Evolutionary conservation across 1,284 basidiomycete genomes (phyloP).

Genomic region (Bondarzewia mesenterica): DNA sequence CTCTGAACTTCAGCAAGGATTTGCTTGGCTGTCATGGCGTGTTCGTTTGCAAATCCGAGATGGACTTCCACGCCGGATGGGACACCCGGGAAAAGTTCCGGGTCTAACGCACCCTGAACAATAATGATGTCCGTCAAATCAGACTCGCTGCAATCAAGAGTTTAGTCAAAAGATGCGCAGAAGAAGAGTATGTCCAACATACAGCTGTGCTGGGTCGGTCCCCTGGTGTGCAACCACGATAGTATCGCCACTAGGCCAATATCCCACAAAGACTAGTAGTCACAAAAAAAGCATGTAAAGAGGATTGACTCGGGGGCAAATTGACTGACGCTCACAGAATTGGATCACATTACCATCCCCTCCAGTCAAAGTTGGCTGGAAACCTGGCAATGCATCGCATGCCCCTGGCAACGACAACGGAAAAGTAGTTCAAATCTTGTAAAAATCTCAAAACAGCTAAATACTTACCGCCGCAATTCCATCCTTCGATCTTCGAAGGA

Average conservation of each 20-base stretch:
- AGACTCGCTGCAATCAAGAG: slow-evolving; percentile 6
- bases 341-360: slow-evolving; percentile 29
- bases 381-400: slow-evolving; percentile 28
- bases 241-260: slow-evolving; percentile 16
- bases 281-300: slow-evolving; percentile 5
- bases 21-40: slow-evolving; percentile 29
- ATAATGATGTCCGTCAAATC: slow-evolving; percentile 40
- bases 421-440: slow-evolving; percentile 7
- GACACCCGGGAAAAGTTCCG: slow-evolving; percentile 40
- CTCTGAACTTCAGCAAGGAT: slow-evolving; percentile 31
- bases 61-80: slow-evolving; percentile 32
- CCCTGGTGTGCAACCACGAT: slow-evolving; percentile 16
- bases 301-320: slow-evolving; percentile 3
- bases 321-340: slow-evolving; percentile 22
- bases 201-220: slow-evolving; percentile 14
- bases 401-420: slow-evolving; percentile 17
- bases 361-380: slow-evolving; percentile 27
- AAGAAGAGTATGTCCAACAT: neutral
- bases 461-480: slow-evolving; percentile 37
- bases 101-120: slow-evolving; percentile 22
- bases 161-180: neutral
- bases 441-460: neutral
- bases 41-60: slow-evolving; percentile 39
- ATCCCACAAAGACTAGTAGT: slow-evolving; percentile 26
- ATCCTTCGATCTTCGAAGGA: slow-evolving; percentile 28